A percentile compares a stretch with the other conserved stretches of the same genome.
Evolutionary conservation across 2,329 filamentous ascomycete species (phyloP).

Genomic region (Colletotrichum godetiae): DNA sequence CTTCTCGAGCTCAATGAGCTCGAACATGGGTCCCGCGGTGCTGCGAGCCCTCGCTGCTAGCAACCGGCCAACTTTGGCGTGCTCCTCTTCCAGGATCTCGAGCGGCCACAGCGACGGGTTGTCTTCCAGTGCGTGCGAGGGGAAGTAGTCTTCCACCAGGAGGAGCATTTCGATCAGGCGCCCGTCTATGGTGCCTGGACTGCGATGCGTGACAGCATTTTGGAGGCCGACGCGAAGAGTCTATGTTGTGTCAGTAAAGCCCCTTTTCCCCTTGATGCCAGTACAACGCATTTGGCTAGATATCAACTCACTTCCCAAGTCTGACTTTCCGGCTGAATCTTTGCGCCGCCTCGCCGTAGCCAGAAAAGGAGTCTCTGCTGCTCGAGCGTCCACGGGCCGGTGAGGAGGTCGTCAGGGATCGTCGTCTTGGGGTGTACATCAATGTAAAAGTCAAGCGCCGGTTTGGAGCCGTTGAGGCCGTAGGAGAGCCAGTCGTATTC

Average conservation of each 20-base stretch:
- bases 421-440: conserved; percentile 53
- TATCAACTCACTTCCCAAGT: conserved; percentile 51
- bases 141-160: conserved; percentile 24
- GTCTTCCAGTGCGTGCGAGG: neutral
- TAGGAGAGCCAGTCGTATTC: conserved; percentile 47
- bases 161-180: conserved; percentile 28
- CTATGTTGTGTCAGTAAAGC: neutral
- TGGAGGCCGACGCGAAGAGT: conserved; percentile 24
- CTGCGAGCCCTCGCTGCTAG: conserved; percentile 14
- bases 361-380: conserved; percentile 56
- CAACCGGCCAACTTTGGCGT: conserved; percentile 18
- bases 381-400: conserved; percentile 55
- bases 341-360: conserved; percentile 54
- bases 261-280: conserved; percentile 39
- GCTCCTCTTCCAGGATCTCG: conserved; percentile 25
- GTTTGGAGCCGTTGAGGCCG: conserved; percentile 18
- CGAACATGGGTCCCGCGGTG: conserved; percentile 7
- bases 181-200: conserved; percentile 20
- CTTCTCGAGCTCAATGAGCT: conserved; percentile 22
- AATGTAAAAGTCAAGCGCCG: conserved; percentile 33
- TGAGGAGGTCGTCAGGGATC: conserved; percentile 54
- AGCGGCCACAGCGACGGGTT: conserved; percentile 23
- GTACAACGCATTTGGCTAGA: neutral
- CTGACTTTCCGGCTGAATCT: conserved; percentile 42
- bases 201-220: conserved; percentile 28